These are phyloP conservation scores for Effrenium voratum DNA, from an alignment of 73 alveolate genomes.

Conservation along the genomic window DNA sequence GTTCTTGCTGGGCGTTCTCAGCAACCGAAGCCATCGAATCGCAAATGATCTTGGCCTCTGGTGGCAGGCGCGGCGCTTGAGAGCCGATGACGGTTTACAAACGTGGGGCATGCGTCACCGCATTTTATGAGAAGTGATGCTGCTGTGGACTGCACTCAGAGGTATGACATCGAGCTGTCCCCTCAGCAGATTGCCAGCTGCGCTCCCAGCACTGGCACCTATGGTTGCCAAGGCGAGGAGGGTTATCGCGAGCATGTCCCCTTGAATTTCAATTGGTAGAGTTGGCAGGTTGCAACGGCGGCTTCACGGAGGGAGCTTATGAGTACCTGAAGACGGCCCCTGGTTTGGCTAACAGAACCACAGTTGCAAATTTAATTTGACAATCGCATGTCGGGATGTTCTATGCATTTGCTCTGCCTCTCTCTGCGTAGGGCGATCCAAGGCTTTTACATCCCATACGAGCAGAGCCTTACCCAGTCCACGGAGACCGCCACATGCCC, in stretches of 20 bases:
- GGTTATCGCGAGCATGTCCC: neutral
- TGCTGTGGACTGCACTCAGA: too few species aligned
- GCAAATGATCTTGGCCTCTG: constrained; percentile 88
- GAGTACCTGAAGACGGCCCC: constrained; percentile 83
- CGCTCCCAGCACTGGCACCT: constrained; percentile 83
- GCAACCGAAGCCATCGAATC: constrained; percentile 96
- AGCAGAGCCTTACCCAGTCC: constrained; percentile 77
- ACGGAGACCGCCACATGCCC: constrained; percentile 67
- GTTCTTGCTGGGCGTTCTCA: constrained; percentile 97
- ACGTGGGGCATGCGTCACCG: too few species aligned
- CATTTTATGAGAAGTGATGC: neutral
- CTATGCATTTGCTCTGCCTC: too few species aligned
- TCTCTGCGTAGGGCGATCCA: too few species aligned
- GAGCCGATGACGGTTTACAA: neutral
- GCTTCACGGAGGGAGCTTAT: constrained; percentile 90
- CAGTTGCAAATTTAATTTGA: neutral
- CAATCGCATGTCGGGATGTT: neutral
- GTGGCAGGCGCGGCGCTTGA: constrained; percentile 18
- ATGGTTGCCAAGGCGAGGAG: constrained; percentile 73
- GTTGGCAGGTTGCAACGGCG: constrained; percentile 73
- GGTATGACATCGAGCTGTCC: constrained; percentile 72
- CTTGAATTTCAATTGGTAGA: neutral
- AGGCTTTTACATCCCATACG: constrained; percentile 86
- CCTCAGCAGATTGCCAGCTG: constrained; percentile 92
- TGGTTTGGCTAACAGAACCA: constrained; percentile 59